These are phyloP conservation scores for Dipteronia dyeriana DNA, from an alignment of 345 rosid species.

Conservation along the genomic window DNA sequence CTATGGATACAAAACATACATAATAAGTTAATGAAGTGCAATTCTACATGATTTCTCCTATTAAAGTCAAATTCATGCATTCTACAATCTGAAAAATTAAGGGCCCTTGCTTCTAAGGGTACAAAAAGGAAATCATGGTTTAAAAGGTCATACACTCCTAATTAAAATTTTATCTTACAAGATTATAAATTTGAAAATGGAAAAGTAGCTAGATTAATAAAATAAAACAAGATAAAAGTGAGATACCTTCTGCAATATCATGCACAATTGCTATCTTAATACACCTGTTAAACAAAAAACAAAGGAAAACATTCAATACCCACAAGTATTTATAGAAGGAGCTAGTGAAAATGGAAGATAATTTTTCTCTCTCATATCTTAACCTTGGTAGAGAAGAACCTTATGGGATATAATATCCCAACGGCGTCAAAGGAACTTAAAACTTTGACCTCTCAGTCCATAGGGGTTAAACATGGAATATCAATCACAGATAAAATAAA, in stretches of 20 bases:
- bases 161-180: neutral
- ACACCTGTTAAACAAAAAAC: conserved; percentile 59
- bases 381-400: too few species aligned
- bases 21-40: neutral
- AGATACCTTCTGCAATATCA: conserved; percentile 93
- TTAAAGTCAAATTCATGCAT: neutral
- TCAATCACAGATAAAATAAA: neutral
- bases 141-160: neutral
- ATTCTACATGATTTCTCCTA: neutral
- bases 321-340: neutral
- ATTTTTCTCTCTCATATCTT: too few species aligned
- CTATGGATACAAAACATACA: neutral
- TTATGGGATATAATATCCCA: too few species aligned
- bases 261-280: conserved; percentile 95
- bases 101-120: neutral
- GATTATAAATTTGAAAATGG: neutral
- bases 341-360: neutral
- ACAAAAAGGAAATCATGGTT: neutral
- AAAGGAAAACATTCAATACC: conserved; percentile 15
- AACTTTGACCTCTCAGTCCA: too few species aligned
- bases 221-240: conserved; percentile 19
- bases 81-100: neutral
- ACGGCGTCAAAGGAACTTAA: neutral
- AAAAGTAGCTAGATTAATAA: neutral
- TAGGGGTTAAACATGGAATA: neutral